Base-by-base conservation (phyloP, 139 green algal species). In the Chlamydomonas sphaeroides region DNA sequence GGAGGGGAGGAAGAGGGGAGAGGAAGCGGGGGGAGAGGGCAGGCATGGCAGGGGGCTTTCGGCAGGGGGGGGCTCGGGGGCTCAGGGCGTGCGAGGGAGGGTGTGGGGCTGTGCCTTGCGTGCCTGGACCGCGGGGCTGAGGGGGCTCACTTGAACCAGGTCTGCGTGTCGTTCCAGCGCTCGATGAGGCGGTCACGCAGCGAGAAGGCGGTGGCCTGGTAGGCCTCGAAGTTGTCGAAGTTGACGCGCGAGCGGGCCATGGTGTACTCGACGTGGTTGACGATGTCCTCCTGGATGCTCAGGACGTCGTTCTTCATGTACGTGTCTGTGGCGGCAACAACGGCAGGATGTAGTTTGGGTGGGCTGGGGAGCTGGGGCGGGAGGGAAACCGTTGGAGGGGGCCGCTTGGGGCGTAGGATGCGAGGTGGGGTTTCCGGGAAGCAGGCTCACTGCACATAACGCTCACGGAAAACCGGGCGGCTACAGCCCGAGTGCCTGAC, bases 231-330 rank as follows among this genome's bases (percentile, higher is more conserved):
- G 82, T 98, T 91, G 70, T 98, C 96, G 92, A 99, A 99, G 72
- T 95, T 95, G 90, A 97, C 97, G 49, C 97, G 92, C 25, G 79
- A 94, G 71, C 97, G 90, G 17, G 97, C 97, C 72, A 99, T 88
- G 17, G 97, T 99, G 94, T 99, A 99, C 89, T 99, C 97, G 25
- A 99, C 96, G 83, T 99, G 97, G 86, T 97, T 96, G 30, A 99
- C 93, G 78, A 99, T 99, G 77, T 88, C 94, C 92, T 99, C 88
- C 87, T 99, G 93, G 71, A 99, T 97, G 79, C 83, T 93, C 45
- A 98, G 92, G 61, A 99, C 96, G 84, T 99, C 96, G 72, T 98
- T 98, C 72, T 95, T 95, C 42, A 94, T 95, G 88, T 99, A 99
- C 1, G 93, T 96, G 90, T 99, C 97, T 97, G 90, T 78, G 84